A percentile compares a stretch with the other conserved stretches of the same genome.
These are phyloP conservation scores for Epichloe amarillans DNA, from an alignment of 2,329 filamentous ascomycete genomes.

Conservation along the genomic window DNA sequence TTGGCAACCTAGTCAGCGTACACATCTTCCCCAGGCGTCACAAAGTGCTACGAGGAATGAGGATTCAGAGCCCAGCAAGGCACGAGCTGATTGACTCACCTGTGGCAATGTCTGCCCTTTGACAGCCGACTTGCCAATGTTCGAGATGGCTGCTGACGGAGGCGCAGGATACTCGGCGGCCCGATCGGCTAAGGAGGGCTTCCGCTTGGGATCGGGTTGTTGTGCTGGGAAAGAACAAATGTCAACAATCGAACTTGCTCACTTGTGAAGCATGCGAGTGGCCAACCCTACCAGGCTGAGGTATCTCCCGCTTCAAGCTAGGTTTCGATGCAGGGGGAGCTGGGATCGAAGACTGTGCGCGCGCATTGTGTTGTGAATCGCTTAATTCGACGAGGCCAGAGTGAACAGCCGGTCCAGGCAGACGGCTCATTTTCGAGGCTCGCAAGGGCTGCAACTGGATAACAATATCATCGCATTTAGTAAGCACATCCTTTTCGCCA, in stretches of 20 bases:
- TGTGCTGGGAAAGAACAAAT: conserved; percentile 24
- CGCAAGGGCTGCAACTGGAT: conserved; percentile 13
- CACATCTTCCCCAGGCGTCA: background rate
- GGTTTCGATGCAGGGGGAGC: conserved; percentile 24
- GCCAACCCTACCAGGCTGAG: conserved; percentile 25
- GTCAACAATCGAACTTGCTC: conserved; percentile 7
- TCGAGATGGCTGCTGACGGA: conserved; percentile 16
- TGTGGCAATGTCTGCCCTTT: conserved; percentile 30
- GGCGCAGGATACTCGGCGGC: conserved; percentile 35
- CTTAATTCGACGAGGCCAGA: conserved; percentile 36
- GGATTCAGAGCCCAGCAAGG: background rate
- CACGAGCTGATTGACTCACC: conserved; percentile 9
- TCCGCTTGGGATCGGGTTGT: conserved; percentile 46
- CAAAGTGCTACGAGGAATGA: background rate
- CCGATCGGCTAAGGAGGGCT: conserved; percentile 40
- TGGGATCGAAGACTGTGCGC: conserved; percentile 29
- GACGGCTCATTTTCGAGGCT: conserved; percentile 18
- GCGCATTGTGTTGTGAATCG: conserved; percentile 47
- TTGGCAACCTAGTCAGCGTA: conserved; percentile 7
- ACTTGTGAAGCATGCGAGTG: background rate
- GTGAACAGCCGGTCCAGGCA: conserved; percentile 17
- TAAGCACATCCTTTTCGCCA: background rate
- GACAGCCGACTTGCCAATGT: conserved; percentile 24
- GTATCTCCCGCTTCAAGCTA: conserved; percentile 37
- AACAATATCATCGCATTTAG: background rate